Base-by-base conservation (phyloP, 495 filamentous ascomycete genomes). In the Penicillium chermesinum region DNA sequence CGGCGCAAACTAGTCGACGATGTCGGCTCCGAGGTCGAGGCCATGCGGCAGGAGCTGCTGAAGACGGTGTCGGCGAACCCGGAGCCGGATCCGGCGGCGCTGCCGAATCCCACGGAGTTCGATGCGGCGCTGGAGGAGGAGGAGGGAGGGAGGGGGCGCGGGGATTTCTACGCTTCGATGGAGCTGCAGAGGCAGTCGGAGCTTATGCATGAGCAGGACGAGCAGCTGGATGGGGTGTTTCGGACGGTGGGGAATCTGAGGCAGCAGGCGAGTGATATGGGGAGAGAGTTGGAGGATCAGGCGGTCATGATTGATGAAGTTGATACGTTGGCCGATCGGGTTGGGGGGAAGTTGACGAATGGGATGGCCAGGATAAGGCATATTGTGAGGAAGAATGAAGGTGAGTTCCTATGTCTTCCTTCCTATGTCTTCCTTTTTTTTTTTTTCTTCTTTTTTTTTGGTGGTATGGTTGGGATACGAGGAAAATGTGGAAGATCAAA, bases 191-290 rank as follows among this genome's bases (percentile, higher is more conserved):
- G 93, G 57, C 93, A 98, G 70, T 50, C 83, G 58, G 81, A 89
- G 72, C 83, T 97, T 64, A 91, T 98, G 86, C 82, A 85, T 58
- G 91, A 95, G 66, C 93, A 97, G 71, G 94, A 98, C 63, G 75
- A 93, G 73, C 83, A 89, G 53, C 73, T 98, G 6, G 91, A 96
- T 65, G 87, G 87, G 2, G 94, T 98, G 35, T 95, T 88, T 60
- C 80, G 82, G 55, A 97, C 93, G 2, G 93, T 98, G 30, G 91
- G 89, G 0, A 96, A 88, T 59, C 61, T 98, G 58, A 72, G 89
- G 42, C 74, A 85, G 63, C 91, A 96, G 74, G 94, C 94, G 13
- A 82, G 93, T 69, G 84, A 86, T 52, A 97, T 98, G 91, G 91
- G 91, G 7, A 72, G 91, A 44, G 93, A 98, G 69, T 71, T 98